Percentiles rank a stretch among this genome's conserved stretches.
Conservation (phyloP, 345 rosid genomes). For the Moricandia arvensis region DNA sequence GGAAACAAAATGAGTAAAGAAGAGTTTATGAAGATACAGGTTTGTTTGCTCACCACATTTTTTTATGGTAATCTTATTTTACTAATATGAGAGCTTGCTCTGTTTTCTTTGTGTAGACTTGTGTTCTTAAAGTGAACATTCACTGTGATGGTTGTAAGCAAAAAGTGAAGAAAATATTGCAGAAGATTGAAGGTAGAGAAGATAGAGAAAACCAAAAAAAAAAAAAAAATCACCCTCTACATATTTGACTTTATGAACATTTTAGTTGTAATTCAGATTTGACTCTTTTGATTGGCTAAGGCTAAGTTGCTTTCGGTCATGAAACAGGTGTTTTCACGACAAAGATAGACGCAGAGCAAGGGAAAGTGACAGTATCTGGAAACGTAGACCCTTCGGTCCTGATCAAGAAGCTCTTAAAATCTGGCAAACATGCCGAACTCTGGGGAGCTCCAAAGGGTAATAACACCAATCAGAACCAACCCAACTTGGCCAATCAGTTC, state of each 20-base stretch:
- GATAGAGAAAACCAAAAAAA: neutral
- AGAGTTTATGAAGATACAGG: constrained; percentile 98
- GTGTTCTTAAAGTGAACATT: constrained; percentile 90
- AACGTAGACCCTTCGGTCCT: constrained; percentile 62
- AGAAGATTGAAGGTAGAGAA: constrained; percentile 80
- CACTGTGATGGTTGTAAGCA: constrained; percentile 95
- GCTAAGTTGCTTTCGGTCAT: neutral
- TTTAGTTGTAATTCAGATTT: neutral
- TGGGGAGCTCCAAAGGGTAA: constrained; percentile 66
- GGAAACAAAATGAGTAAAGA: constrained; percentile 77
- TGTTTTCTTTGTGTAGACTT: constrained; percentile 70
- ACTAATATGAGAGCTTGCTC: constrained; percentile 16
- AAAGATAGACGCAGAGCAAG: constrained; percentile 73
- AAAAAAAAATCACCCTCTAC: neutral
- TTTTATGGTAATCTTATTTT: neutral
- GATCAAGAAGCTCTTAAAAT: constrained; percentile 82
- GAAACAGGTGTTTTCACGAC: constrained; percentile 72
- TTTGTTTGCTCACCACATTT: constrained; percentile 37
- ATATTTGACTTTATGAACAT: constrained; percentile 1
- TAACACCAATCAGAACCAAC: constrained; percentile 45
- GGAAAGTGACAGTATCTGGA: constrained; percentile 84
- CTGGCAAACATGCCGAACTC: constrained; percentile 89
- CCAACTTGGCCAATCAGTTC: constrained; percentile 56
- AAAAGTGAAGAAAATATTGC: constrained; percentile 88
- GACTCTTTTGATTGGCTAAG: neutral